phyloP scores from a whole-genome alignment of 345 rosid species.

The Linum usitatissimum region DNA sequence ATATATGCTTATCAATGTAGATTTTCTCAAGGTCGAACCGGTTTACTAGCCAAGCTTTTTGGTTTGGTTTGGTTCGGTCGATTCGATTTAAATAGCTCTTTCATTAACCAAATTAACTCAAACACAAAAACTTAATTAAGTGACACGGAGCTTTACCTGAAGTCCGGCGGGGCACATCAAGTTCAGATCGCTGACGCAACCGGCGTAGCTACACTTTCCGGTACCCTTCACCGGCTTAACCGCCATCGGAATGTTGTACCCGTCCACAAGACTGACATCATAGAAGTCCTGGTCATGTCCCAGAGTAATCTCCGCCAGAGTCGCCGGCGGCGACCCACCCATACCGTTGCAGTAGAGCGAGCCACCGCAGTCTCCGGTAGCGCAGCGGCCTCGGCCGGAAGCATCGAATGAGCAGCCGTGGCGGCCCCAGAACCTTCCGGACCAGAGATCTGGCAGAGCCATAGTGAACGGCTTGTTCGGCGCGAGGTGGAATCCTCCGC shows the following conservation, averaged over 20 bases:
- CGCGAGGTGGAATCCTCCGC: conserved; percentile 72
- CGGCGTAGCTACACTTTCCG: conserved; percentile 81
- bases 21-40: no score
- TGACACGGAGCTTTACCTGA: conserved; percentile 17
- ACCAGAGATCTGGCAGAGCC: conserved; percentile 69
- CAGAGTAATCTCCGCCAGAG: conserved; percentile 79
- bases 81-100: no score
- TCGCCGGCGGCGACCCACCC: conserved; percentile 86
- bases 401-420: conserved; percentile 76
- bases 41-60: no score
- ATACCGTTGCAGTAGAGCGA: conserved; percentile 70
- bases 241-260: conserved; percentile 83
- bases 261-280: conserved; percentile 91
- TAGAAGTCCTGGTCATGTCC: conserved; percentile 77
- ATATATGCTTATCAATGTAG: no score
- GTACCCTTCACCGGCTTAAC: conserved; percentile 60
- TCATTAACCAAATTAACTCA: no score
- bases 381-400: conserved; percentile 62
- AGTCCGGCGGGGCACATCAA: conserved; percentile 71
- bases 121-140: no score
- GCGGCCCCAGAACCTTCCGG: conserved; percentile 97
- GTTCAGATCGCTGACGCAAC: conserved; percentile 78
- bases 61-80: no score
- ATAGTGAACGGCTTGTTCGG: conserved; percentile 52
- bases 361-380: conserved; percentile 89